Percentiles rank a stretch among this genome's conserved stretches.
Evolutionary conservation across 768 basidiomycete species (phyloP).

Genomic region (Auriscalpium microsporum): DNA sequence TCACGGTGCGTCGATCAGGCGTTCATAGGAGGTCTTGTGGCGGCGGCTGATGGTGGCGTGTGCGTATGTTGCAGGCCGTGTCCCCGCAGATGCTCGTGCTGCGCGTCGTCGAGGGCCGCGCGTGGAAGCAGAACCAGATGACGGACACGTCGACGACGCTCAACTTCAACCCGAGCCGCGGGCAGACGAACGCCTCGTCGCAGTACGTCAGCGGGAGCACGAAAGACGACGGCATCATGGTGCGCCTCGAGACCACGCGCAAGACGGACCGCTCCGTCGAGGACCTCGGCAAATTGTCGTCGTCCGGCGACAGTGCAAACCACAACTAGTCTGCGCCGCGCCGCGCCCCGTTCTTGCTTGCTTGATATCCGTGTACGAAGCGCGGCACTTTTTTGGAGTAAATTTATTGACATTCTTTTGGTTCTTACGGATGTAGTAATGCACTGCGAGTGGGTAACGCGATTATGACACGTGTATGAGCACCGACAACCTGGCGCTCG

Average conservation of each 20-base stretch:
- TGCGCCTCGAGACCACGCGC: background rate
- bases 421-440: too few relatives aligned
- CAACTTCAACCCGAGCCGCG: background rate
- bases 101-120: background rate
- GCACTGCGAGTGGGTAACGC: too few relatives aligned
- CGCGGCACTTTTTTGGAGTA: too few relatives aligned
- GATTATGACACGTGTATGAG: too few relatives aligned
- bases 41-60: background rate
- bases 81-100: background rate
- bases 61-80: background rate
- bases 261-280: background rate
- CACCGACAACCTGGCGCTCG: too few relatives aligned
- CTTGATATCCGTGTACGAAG: too few relatives aligned
- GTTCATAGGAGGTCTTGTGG: background rate
- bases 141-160: background rate
- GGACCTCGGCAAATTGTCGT: background rate
- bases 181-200: background rate
- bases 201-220: background rate
- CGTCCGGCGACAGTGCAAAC: background rate
- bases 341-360: too few relatives aligned
- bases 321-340: too few relatives aligned
- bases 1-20: slow-evolving; percentile 2
- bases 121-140: background rate
- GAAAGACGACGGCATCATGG: background rate
- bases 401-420: too few relatives aligned